Conservation (phyloP, 2,329 filamentous ascomycete genomes). For the Dactylellina drechsleri region DNA sequence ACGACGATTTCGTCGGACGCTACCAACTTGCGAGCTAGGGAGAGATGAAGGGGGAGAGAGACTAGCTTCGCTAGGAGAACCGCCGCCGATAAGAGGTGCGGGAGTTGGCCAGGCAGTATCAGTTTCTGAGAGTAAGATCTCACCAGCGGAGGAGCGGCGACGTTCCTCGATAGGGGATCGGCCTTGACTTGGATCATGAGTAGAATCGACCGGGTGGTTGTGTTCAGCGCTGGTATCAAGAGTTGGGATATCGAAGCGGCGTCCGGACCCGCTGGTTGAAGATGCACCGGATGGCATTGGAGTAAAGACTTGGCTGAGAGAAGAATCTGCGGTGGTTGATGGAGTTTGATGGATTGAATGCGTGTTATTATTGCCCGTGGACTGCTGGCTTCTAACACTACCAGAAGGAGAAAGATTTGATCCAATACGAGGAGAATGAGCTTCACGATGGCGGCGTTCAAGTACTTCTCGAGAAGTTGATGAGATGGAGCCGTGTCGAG, state of each 20-base stretch:
- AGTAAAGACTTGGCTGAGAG: constrained; percentile 7
- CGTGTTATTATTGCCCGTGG: constrained; percentile 10
- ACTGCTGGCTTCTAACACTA: constrained; percentile 27
- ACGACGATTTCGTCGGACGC: constrained; percentile 40
- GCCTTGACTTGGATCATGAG: constrained; percentile 50
- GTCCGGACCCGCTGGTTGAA: constrained; percentile 4
- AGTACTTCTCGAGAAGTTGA: constrained; percentile 52
- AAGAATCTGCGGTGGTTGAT: constrained; percentile 24
- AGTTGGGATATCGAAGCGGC: constrained; percentile 20
- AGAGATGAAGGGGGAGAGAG: constrained; percentile 45
- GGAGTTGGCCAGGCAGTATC: constrained; percentile 47
- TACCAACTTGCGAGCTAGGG: constrained; percentile 39
- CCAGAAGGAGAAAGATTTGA: constrained; percentile 45
- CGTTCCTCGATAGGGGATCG: constrained; percentile 48
- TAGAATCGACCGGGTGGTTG: constrained; percentile 43
- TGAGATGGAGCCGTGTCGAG: constrained; percentile 48
- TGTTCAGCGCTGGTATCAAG: constrained; percentile 50
- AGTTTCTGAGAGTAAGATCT: constrained; percentile 52
- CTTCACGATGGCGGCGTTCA: constrained; percentile 52
- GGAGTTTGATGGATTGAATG: not conserved
- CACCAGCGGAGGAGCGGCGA: constrained; percentile 46
- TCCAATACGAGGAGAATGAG: constrained; percentile 38
- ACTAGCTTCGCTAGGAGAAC: constrained; percentile 34
- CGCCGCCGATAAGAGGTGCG: not conserved
- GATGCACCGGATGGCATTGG: constrained; percentile 3